Conservation (phyloP, 2,329 filamentous ascomycete genomes). For the Sporothrix globosa region DNA sequence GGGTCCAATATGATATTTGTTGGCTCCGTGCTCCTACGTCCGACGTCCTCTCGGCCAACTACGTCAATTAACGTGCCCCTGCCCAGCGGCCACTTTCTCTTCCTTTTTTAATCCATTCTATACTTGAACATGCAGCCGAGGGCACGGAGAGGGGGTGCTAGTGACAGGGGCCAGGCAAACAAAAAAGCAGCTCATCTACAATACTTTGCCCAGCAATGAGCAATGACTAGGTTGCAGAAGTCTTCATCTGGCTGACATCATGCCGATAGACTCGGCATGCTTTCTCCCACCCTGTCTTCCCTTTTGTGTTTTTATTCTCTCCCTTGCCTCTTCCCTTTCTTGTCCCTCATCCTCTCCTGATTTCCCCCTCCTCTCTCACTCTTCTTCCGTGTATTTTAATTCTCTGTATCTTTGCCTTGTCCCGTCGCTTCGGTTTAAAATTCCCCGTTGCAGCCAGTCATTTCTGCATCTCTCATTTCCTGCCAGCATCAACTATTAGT, state of each 20-base stretch:
- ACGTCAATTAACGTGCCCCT: background rate
- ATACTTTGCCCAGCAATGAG: constrained; percentile 9
- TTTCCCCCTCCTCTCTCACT: too few species aligned
- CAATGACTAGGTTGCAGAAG: constrained; percentile 2
- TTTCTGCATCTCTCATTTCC: constrained; percentile 21
- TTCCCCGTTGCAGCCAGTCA: constrained; percentile 20
- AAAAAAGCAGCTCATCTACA: background rate
- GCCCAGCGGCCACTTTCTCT: background rate
- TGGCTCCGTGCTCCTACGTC: background rate
- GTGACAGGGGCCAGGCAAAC: background rate
- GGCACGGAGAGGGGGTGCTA: background rate
- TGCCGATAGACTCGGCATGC: background rate
- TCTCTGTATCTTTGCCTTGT: constrained; percentile 4
- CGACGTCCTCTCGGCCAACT: background rate
- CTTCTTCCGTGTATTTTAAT: background rate
- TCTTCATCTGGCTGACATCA: constrained; percentile 23
- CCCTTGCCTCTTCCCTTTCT: background rate
- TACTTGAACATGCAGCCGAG: constrained; percentile 21
- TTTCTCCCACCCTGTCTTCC: background rate
- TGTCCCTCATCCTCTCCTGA: background rate
- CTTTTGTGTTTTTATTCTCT: constrained; percentile 14
- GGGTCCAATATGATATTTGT: constrained; percentile 10
- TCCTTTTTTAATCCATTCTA: background rate
- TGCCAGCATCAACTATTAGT: background rate
- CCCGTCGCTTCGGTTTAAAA: constrained; percentile 17